These are phyloP conservation scores for Talaromyces sp. DNA, from an alignment of 2,329 filamentous ascomycete species.

Conservation along the genomic window DNA sequence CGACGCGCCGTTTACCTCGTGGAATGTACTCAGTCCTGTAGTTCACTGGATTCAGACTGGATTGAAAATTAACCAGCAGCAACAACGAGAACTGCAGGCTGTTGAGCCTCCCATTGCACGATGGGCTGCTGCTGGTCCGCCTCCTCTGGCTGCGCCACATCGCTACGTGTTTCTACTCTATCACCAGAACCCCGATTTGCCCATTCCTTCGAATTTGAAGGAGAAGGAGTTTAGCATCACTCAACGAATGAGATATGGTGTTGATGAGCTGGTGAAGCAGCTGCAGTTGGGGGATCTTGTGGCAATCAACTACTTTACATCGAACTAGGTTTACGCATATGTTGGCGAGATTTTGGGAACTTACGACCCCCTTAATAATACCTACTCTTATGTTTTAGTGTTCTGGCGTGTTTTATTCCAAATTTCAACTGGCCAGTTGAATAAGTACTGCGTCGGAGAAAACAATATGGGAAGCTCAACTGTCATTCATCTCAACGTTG, in stretches of 20 bases:
- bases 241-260: not conserved
- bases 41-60: conserved; percentile 46
- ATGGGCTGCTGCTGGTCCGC: conserved; percentile 5
- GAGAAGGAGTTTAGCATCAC: not conserved
- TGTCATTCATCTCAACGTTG: no score
- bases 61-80: conserved; percentile 15
- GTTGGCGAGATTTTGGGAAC: not conserved
- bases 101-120: not conserved
- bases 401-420: not conserved
- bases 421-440: not conserved
- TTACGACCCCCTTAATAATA: no score
- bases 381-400: not conserved
- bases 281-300: conserved; percentile 1
- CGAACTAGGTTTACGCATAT: not conserved
- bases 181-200: not conserved
- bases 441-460: not conserved
- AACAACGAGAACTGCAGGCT: not conserved
- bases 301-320: conserved; percentile 5
- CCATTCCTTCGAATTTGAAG: not conserved
- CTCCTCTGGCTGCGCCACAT: conserved; percentile 4
- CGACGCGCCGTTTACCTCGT: conserved; percentile 43
- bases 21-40: conserved; percentile 39
- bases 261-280: conserved; percentile 3
- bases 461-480: not conserved
- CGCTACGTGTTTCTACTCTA: conserved; percentile 8